A percentile compares a stretch with the other conserved stretches of the same genome.
These are phyloP conservation scores for Mucor irregularis DNA, from an alignment of 371 early-diverging fungal species.

Conservation along the genomic window DNA sequence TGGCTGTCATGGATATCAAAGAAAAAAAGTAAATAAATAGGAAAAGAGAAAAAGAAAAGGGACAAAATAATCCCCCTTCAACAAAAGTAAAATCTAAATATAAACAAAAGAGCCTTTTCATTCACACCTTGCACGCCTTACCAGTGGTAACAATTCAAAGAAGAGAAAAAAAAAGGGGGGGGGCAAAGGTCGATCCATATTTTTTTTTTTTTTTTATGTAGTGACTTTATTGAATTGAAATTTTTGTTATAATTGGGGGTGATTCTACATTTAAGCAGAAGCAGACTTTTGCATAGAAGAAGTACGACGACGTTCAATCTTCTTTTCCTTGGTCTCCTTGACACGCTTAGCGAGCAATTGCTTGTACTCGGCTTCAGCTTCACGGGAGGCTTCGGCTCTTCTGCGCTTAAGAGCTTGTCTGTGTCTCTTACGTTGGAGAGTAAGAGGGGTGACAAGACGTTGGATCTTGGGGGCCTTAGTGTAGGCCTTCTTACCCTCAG, in stretches of 20 bases:
- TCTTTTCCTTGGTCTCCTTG: constrained; percentile 86
- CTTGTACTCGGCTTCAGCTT: constrained; percentile 92
- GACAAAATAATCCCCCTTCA: neutral
- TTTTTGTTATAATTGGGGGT: neutral
- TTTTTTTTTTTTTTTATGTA: neutral
- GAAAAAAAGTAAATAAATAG: neutral
- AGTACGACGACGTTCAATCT: constrained; percentile 69
- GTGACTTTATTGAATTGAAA: neutral
- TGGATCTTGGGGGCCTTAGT: constrained; percentile 98
- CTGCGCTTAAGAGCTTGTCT: constrained; percentile 83
- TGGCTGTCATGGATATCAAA: neutral
- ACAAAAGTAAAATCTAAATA: neutral
- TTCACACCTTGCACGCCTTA: no score
- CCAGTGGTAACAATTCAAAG: no score
- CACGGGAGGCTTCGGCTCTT: constrained; percentile 77
- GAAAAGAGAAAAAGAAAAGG: neutral
- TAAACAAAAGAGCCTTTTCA: no score
- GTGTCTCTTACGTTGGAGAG: constrained; percentile 93
- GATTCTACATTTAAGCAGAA: constrained; percentile 37
- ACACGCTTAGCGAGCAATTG: constrained; percentile 89
- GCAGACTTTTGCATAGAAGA: constrained; percentile 65
- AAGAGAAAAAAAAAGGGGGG: neutral
- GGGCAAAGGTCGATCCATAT: neutral
- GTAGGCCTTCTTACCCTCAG: constrained; percentile 87
- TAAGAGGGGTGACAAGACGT: constrained; percentile 96